Base-by-base conservation (phyloP, 2,329 filamentous ascomycete species). In the Trichoderma sp. region DNA sequence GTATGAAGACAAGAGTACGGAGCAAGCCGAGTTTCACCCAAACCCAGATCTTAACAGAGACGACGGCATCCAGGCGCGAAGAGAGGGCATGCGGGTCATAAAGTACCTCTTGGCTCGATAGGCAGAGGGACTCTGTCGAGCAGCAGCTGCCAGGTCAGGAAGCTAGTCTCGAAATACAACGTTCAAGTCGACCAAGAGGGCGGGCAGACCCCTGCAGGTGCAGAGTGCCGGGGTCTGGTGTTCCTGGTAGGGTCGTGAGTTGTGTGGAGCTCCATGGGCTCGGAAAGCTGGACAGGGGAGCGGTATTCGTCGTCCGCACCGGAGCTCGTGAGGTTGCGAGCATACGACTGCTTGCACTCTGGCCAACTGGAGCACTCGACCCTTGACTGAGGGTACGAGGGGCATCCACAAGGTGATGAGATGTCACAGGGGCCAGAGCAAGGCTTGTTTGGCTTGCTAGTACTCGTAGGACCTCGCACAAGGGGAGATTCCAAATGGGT, bases 11-110 rank as follows among this genome's bases (percentile, higher is more conserved):
- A 48, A 26, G 63, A 61, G 41, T 19, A 55, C 21, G 55, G 44
- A 43, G 34, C 34, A 24, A 58, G 17, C 52, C 44, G 54, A 64
- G 21, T 21, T 39, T 24, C 19, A 21, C 41, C 62, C 62, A 55
- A 44, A 65, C 52, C 61, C 30, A 56, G 44, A 65, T 30, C 28
- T 28, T 39, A 44, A 65, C 71, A 67, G 65, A 68, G 67, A 68
- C 66, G 60, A 67, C 67, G 70, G 71, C 50, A 63, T 54, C 44
- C 50, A 63, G 51, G 41, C 39, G 47, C 26, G 60, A 45, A 55
- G 39, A 43, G 60, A 70, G 72, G 73, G 72, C 58, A 66, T 71
- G 66, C 61, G 65, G 71, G 66, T 62, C 69, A 74, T 76, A 75
- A 75, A 72, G 70, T 72, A 69, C 64, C 69, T 48, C 64, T 69